phyloP scores from a whole-genome alignment of 108 stramenopile species.

The Skeletonema menzelii region DNA sequence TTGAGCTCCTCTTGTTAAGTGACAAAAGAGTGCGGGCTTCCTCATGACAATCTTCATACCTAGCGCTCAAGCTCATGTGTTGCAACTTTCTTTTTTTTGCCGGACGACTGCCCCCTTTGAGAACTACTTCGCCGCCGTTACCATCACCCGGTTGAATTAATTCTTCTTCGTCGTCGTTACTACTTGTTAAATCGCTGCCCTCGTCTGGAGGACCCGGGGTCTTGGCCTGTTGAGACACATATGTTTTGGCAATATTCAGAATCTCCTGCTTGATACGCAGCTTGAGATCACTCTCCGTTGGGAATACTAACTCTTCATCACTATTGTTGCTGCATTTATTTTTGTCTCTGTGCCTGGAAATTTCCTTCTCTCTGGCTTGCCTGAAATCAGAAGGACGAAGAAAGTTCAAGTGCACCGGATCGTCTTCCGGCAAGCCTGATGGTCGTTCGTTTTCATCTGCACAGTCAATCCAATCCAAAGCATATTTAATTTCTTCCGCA shows the following conservation, averaged over 20 bases:
- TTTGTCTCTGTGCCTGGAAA: not conserved
- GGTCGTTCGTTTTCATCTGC: not conserved
- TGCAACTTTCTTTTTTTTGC: not conserved
- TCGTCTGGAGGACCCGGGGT: not conserved
- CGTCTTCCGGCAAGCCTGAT: not conserved
- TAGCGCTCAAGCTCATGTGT: not conserved
- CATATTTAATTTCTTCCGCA: conserved; percentile 2
- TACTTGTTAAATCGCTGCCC: not conserved
- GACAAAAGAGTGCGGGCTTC: not conserved
- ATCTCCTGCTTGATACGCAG: not conserved
- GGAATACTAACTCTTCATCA: not conserved
- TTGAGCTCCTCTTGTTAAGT: not conserved
- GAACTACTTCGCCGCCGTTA: not conserved
- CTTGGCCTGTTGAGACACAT: not conserved
- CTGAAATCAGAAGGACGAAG: not conserved
- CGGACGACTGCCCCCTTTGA: not conserved
- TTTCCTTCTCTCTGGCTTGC: conserved; percentile 11
- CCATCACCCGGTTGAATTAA: not conserved
- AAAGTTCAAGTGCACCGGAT: conserved; percentile 14
- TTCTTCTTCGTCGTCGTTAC: conserved; percentile 2
- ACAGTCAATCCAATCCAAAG: conserved; percentile 17
- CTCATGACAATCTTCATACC: not conserved
- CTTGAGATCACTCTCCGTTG: not conserved
- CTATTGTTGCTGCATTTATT: not conserved
- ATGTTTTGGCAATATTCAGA: not conserved